phyloP scores from a whole-genome alignment of 768 basidiomycete species.

The Lentinus brumalis region DNA sequence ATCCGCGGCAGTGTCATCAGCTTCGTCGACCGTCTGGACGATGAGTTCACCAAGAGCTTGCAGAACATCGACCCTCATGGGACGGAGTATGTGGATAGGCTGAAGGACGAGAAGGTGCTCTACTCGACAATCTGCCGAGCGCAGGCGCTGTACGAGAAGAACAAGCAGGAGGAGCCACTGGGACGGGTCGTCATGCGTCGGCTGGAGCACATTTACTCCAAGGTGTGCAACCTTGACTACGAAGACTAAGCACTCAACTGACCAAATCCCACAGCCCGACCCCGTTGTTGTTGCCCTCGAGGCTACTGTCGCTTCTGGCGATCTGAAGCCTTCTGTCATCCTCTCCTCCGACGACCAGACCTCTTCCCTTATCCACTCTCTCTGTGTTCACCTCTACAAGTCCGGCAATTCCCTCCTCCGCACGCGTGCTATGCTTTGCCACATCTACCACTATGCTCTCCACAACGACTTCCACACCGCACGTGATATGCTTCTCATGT shows the following conservation, averaged over 20 bases:
- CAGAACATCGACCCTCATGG: constrained; percentile 99
- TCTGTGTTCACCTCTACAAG: constrained; percentile 93
- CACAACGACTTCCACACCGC: constrained; percentile 97
- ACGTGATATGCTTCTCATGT: constrained; percentile 98
- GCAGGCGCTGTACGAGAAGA: constrained; percentile 88
- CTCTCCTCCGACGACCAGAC: constrained; percentile 58
- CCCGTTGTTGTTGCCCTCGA: constrained; percentile 91
- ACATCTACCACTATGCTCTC: constrained; percentile 96
- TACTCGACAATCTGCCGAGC: constrained; percentile 93
- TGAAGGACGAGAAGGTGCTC: constrained; percentile 94
- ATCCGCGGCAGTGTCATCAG: constrained; percentile 96
- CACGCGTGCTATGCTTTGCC: constrained; percentile 95
- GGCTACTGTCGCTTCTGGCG: constrained; percentile 56
- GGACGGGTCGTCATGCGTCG: constrained; percentile 92
- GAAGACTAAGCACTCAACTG: not conserved
- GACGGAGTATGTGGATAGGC: constrained; percentile 95
- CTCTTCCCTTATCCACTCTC: constrained; percentile 78
- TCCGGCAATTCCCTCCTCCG: constrained; percentile 89
- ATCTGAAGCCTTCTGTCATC: constrained; percentile 63
- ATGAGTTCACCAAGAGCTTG: constrained; percentile 95
- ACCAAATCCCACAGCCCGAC: constrained; percentile 66
- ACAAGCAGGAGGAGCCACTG: constrained; percentile 73
- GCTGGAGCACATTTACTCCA: constrained; percentile 96
- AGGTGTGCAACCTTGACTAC: constrained; percentile 52
- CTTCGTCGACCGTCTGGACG: constrained; percentile 94